These are phyloP conservation scores for Phytophthora fragariaefolia DNA, from an alignment of 352 stramenopile genomes.

Conservation along the genomic window DNA sequence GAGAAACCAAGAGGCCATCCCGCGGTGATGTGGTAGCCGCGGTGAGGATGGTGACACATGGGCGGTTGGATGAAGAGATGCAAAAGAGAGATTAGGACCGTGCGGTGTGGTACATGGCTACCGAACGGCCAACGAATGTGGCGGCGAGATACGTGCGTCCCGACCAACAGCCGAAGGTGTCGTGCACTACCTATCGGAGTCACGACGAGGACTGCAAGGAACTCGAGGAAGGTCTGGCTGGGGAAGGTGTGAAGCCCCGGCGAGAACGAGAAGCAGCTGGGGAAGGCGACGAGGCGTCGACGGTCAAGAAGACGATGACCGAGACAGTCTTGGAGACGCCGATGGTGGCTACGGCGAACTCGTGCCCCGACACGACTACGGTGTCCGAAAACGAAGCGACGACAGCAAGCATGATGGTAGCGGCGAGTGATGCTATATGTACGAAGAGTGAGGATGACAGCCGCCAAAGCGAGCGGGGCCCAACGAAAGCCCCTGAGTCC, in stretches of 20 bases:
- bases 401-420: background rate
- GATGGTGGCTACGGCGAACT: background rate
- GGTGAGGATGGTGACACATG: too few species aligned
- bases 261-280: background rate
- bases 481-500: background rate
- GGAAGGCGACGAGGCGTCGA: background rate
- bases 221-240: background rate
- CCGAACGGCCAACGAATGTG: too few species aligned
- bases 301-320: background rate
- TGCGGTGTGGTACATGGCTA: too few species aligned
- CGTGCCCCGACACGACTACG: background rate
- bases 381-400: background rate
- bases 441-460: background rate
- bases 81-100: too few species aligned
- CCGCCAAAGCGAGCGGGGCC: too few species aligned
- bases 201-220: too few species aligned
- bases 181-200: too few species aligned
- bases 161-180: too few species aligned
- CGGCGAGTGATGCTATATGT: background rate
- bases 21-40: too few species aligned
- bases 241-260: background rate
- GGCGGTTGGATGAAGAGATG: too few species aligned
- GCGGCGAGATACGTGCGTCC: too few species aligned
- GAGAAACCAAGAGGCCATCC: too few species aligned
- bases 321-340: background rate